Conservation (phyloP, 164 flowering plant species). For the Kalanchoe fedtschenkoi region DNA sequence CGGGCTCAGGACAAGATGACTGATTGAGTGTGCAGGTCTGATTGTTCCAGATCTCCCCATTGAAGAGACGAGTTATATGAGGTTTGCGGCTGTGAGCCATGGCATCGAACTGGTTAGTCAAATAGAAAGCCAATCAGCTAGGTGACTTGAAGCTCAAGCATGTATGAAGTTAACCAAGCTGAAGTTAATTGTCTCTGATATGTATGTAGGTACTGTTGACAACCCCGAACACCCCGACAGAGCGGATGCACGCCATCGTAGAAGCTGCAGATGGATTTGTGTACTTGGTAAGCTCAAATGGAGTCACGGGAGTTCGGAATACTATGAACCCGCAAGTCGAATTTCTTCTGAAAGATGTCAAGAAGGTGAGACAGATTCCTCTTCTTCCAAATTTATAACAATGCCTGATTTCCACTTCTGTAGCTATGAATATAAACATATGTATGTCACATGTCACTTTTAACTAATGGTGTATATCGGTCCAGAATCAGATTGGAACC, state of each 20-base stretch:
- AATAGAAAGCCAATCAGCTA: too few species aligned
- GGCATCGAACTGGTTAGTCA: constrained; percentile 57
- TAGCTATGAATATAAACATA: too few species aligned
- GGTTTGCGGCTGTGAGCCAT: constrained; percentile 51
- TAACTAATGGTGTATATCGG: too few species aligned
- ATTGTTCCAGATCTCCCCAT: constrained; percentile 96
- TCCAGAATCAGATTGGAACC: too few species aligned
- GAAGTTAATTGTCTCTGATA: background rate
- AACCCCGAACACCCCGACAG: constrained; percentile 80
- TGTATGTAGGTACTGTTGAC: constrained; percentile 88
- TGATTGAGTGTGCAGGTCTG: too few species aligned
- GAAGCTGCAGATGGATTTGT: constrained; percentile 86
- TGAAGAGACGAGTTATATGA: constrained; percentile 73
- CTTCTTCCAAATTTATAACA: background rate
- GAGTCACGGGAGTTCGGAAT: constrained; percentile 87
- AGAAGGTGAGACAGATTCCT: constrained; percentile 49
- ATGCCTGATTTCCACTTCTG: background rate
- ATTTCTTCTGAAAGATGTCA: constrained; percentile 58
- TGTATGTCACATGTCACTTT: too few species aligned
- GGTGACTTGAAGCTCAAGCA: background rate
- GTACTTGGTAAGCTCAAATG: constrained; percentile 79
- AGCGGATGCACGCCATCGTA: constrained; percentile 73
- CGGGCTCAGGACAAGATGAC: too few species aligned
- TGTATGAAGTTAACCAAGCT: too few species aligned
- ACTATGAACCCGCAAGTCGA: constrained; percentile 49